Percentiles rank a stretch among this genome's conserved stretches.
phyloP scores from a whole-genome alignment of 345 rosid species.

The Citrus trifoliata region DNA sequence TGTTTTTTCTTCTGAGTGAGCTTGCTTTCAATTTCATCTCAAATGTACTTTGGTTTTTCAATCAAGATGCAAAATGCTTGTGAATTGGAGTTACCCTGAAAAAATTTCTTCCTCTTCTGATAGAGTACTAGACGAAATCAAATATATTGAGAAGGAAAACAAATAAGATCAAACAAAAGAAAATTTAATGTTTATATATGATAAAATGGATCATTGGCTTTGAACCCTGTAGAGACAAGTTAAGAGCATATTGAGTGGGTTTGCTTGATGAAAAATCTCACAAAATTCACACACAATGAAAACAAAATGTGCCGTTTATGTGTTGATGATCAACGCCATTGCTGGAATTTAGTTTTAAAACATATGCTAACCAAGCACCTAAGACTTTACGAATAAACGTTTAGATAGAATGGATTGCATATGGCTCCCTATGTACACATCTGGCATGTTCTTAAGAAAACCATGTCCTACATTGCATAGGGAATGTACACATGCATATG shows the following conservation, averaged over 20 bases:
- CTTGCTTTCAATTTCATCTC: constrained; percentile 1
- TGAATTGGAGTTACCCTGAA: neutral
- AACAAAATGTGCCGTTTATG: neutral
- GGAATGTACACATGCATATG: too few species aligned
- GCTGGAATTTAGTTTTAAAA: neutral
- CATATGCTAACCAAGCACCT: too few species aligned
- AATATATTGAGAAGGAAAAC: neutral
- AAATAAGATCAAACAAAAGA: neutral
- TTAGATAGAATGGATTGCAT: neutral
- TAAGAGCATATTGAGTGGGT: neutral
- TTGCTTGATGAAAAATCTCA: neutral
- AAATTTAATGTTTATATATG: neutral
- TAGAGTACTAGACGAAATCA: neutral
- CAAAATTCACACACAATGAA: neutral
- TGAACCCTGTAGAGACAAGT: neutral
- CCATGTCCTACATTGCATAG: too few species aligned
- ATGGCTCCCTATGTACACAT: neutral
- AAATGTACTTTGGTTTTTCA: neutral
- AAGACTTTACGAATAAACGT: too few species aligned
- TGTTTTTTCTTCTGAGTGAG: constrained; percentile 9
- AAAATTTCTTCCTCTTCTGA: neutral
- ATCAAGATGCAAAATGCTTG: neutral
- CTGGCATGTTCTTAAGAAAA: too few species aligned
- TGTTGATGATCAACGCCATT: neutral
- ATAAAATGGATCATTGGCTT: neutral